Evolutionary conservation across 176 grass and related monocot genomes (phyloP).

Genomic region (Aegilops longissima): DNA sequence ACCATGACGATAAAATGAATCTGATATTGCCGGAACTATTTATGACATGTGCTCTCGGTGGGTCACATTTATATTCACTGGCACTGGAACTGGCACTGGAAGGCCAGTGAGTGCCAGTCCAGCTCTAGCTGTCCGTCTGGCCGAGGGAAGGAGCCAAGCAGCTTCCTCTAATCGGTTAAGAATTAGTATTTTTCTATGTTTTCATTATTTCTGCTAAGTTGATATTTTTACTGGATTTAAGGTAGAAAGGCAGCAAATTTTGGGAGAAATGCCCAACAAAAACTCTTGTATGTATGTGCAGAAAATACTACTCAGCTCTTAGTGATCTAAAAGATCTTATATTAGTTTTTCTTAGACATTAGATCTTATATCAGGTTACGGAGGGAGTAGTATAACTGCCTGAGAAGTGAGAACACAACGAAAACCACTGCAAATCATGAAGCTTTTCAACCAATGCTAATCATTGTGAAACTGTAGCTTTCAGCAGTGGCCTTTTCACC

Average conservation of each 20-base stretch:
- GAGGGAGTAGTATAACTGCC: background rate
- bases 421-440: background rate
- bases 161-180: slow-evolving; percentile 25
- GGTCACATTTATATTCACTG: background rate
- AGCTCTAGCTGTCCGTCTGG: slow-evolving; percentile 43
- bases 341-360: too few relatives aligned
- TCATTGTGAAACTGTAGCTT: background rate
- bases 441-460: background rate
- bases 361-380: too few relatives aligned
- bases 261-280: background rate
- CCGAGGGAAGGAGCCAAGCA: slow-evolving; percentile 35
- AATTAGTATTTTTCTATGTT: background rate
- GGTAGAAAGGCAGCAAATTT: slow-evolving; percentile 9
- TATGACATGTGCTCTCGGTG: too few relatives aligned
- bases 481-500: background rate
- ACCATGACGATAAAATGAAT: too few relatives aligned
- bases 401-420: background rate
- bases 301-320: background rate
- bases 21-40: background rate
- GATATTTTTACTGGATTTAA: slow-evolving; percentile 2
- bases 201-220: background rate
- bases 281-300: background rate
- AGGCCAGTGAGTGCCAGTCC: slow-evolving; percentile 50
- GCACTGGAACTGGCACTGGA: background rate
- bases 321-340: too few relatives aligned